Conservation (phyloP, 1,284 basidiomycete species). For the Moesziomyces sp. region DNA sequence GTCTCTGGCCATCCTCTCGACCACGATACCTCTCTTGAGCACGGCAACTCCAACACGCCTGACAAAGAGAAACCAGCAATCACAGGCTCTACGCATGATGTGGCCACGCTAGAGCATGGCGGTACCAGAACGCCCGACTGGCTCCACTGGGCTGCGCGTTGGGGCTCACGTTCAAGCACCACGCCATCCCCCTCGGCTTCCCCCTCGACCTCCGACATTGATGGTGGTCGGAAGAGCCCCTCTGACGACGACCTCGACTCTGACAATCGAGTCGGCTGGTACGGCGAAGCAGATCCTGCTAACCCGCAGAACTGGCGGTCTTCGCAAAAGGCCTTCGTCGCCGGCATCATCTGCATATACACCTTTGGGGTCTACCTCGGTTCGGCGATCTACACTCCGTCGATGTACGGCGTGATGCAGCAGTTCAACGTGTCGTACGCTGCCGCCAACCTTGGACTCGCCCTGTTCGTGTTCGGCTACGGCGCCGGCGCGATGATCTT, state of each 20-base stretch:
- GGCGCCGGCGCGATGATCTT: constrained; percentile 60
- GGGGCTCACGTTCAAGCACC: too few species aligned
- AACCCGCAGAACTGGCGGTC: constrained; percentile 58
- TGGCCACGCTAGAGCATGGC: too few species aligned
- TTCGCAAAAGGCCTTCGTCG: constrained; percentile 51
- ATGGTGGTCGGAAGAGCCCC: not conserved
- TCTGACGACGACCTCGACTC: not conserved
- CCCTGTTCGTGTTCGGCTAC: constrained; percentile 40
- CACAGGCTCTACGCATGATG: too few species aligned
- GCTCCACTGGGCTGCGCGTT: not conserved
- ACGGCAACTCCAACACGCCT: too few species aligned
- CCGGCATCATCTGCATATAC: constrained; percentile 49
- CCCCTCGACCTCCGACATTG: not conserved
- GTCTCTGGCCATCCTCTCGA: not conserved
- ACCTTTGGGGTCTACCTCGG: constrained; percentile 73
- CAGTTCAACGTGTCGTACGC: constrained; percentile 67
- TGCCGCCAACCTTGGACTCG: constrained; percentile 52
- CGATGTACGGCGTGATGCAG: constrained; percentile 14
- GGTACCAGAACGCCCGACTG: not conserved
- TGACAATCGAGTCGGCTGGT: constrained; percentile 69
- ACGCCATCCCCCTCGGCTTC: too few species aligned
- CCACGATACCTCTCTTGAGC: too few species aligned
- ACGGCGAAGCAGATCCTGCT: constrained; percentile 52
- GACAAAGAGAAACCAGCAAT: too few species aligned
- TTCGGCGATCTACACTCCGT: constrained; percentile 61